A percentile compares a stretch with the other conserved stretches of the same genome.
Conservation (phyloP, 352 stramenopile genomes). For the Phytophthora foliorum region DNA sequence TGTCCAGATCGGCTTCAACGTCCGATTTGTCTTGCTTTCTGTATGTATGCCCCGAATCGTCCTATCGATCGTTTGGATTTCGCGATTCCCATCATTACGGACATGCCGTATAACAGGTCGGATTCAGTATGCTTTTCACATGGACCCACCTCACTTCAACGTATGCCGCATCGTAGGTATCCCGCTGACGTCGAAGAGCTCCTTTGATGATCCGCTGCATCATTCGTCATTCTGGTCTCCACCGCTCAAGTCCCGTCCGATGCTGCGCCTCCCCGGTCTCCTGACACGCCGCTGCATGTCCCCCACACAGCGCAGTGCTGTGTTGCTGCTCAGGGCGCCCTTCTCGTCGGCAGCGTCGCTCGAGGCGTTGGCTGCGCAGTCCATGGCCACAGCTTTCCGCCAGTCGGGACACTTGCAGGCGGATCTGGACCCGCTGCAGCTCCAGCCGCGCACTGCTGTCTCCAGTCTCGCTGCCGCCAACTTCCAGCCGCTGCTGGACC, state of each 20-base stretch:
- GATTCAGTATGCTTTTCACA: constrained; percentile 3
- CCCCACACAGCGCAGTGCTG: constrained; percentile 21
- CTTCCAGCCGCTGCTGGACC: constrained; percentile 65
- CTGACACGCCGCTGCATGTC: constrained; percentile 36
- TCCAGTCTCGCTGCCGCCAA: constrained; percentile 48
- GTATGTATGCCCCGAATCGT: constrained; percentile 17
- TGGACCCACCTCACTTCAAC: neutral
- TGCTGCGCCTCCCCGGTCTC: constrained; percentile 68
- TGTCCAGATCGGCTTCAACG: constrained; percentile 17
- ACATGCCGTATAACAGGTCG: constrained; percentile 8
- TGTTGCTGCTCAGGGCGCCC: constrained; percentile 16
- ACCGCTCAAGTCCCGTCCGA: constrained; percentile 25
- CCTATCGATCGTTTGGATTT: constrained; percentile 41
- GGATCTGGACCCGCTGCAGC: constrained; percentile 74
- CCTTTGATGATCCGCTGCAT: constrained; percentile 11
- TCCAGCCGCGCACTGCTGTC: constrained; percentile 43
- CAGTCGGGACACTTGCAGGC: constrained; percentile 83
- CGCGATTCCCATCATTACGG: constrained; percentile 20
- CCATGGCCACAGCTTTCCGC: constrained; percentile 79
- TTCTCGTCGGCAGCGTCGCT: constrained; percentile 59
- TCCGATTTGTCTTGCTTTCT: constrained; percentile 26
- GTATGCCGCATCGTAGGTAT: constrained; percentile 15
- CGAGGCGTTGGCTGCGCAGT: constrained; percentile 68
- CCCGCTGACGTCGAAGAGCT: neutral
- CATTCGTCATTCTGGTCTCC: constrained; percentile 30